phyloP scores from a whole-genome alignment of 176 grass and related monocot species.

The Neostapfia colusana region DNA sequence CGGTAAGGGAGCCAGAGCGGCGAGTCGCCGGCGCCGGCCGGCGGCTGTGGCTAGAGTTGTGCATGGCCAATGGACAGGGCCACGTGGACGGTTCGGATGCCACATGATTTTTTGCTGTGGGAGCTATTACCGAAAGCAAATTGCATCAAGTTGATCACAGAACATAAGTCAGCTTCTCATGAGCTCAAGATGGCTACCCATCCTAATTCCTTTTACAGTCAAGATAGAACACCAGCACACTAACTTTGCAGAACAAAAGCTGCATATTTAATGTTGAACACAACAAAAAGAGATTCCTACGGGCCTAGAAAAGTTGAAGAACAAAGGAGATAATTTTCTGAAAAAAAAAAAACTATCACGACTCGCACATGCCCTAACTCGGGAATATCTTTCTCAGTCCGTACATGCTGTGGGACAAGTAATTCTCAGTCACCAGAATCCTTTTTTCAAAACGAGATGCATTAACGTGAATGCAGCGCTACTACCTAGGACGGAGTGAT shows the following conservation, averaged over 20 bases:
- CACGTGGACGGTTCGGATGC: too few relatives aligned
- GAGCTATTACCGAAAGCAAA: too few relatives aligned
- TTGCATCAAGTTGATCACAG: too few relatives aligned
- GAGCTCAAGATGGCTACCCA: neutral
- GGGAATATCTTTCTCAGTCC: conserved; percentile 48
- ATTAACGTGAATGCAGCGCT: conserved; percentile 13
- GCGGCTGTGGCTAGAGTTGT: too few relatives aligned
- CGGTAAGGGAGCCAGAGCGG: too few relatives aligned
- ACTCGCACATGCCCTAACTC: conserved; percentile 39
- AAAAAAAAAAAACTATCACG: conserved; percentile 51
- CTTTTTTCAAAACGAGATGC: conserved; percentile 38
- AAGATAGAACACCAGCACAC: too few relatives aligned
- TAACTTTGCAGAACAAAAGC: neutral
- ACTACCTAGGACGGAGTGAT: conserved; percentile 39
- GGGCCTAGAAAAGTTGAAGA: neutral
- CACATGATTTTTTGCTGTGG: too few relatives aligned
- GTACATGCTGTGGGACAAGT: conserved; percentile 35
- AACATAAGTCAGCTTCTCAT: too few relatives aligned
- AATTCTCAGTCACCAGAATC: conserved; percentile 27
- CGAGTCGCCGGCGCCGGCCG: too few relatives aligned
- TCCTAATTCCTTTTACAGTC: neutral
- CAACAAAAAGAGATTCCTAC: conserved; percentile 1
- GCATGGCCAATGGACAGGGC: too few relatives aligned
- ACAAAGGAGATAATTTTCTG: conserved; percentile 28
- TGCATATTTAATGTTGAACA: neutral